Evolutionary conservation across 306 rosid genomes (phyloP), one percentile per base, ranked within the genome.

Genomic region (Rosa chinensis): DNA sequence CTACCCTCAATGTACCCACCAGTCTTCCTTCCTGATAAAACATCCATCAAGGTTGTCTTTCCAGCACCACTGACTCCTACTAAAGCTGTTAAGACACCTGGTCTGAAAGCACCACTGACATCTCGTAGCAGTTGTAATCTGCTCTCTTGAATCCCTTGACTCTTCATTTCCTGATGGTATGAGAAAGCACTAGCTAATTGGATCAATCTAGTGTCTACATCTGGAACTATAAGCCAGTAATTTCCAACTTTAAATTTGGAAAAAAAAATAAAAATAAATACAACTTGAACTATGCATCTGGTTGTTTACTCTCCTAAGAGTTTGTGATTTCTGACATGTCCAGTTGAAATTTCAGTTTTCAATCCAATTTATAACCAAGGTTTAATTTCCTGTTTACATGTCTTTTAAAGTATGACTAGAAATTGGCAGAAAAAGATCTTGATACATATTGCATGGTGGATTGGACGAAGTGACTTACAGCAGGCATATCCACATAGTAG

Each of bases 1-100:
- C 74, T 80, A 9, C 89, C 89, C 14, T 83, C 87, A 58, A 86
- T 86, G 78, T 86, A 83, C 44, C 89, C 87, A 21, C 89, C 87
- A 11, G 89, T 86, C 78, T 86, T 86, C 48, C 89, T 80, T 6
- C 89, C 89, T 1, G 89, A 84, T 14, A 83, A 82, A 45, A 86
- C 87, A 61, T 86, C 89, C 89, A 86, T 86, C 66, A 86, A 76
- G 70, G 87, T 86, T 43, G 89, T 86, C 66, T 86, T 86, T 44
- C 89, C 89, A 50, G 89, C 89, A 37, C 89, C 89, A 75, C 89
- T 86, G 8, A 86, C 87, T 16, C 89, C 87, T 56, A 83, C 86
- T 18, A 83, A 66, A 55, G 89, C 89, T 6, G 89, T 86, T 66
- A 86, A 79, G 23, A 86, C 87, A 28, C 89, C 89, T 37, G 87